Evolutionary conservation across 192 early-diverging fungal species (phyloP).

Genomic region (Gamsiella multidivaricata): DNA sequence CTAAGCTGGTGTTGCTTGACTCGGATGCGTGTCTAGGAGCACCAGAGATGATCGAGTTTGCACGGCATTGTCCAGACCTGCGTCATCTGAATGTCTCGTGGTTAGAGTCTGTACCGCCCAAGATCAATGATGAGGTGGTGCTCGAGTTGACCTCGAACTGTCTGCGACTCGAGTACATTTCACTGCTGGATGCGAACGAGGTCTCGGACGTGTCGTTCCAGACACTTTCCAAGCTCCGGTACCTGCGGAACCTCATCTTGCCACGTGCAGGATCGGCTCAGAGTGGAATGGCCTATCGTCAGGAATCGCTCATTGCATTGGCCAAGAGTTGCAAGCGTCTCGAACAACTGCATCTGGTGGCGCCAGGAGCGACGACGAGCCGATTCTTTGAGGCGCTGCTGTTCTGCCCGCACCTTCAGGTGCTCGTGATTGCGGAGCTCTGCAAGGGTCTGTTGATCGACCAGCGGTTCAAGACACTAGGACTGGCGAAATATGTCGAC

Average conservation of each 20-base stretch:
- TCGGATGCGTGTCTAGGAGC: constrained; percentile 45
- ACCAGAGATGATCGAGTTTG: constrained; percentile 51
- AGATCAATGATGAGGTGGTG: constrained; percentile 48
- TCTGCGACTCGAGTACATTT: constrained; percentile 52
- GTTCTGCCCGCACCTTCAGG: constrained; percentile 45
- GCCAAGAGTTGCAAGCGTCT: constrained; percentile 43
- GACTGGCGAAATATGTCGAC: constrained; percentile 48
- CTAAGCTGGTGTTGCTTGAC: constrained; percentile 46
- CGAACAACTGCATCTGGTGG: constrained; percentile 44
- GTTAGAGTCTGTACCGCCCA: constrained; percentile 35
- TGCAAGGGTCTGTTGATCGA: constrained; percentile 52
- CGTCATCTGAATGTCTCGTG: constrained; percentile 50
- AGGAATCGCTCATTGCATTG: constrained; percentile 42
- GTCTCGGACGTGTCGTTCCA: constrained; percentile 53
- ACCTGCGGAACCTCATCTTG: constrained; percentile 52
- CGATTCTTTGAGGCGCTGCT: constrained; percentile 46
- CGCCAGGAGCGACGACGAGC: constrained; percentile 47
- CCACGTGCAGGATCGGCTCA: constrained; percentile 30
- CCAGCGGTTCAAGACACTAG: constrained; percentile 49
- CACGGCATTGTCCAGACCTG: constrained; percentile 41
- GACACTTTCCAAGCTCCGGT: constrained; percentile 46
- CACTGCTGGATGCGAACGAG: constrained; percentile 48
- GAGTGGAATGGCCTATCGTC: constrained; percentile 38
- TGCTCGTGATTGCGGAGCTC: constrained; percentile 45
- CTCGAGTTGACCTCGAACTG: constrained; percentile 46